Evolutionary conservation across 192 early-diverging fungal genomes (phyloP).

Genomic region (Rhizophagus prolifer): DNA sequence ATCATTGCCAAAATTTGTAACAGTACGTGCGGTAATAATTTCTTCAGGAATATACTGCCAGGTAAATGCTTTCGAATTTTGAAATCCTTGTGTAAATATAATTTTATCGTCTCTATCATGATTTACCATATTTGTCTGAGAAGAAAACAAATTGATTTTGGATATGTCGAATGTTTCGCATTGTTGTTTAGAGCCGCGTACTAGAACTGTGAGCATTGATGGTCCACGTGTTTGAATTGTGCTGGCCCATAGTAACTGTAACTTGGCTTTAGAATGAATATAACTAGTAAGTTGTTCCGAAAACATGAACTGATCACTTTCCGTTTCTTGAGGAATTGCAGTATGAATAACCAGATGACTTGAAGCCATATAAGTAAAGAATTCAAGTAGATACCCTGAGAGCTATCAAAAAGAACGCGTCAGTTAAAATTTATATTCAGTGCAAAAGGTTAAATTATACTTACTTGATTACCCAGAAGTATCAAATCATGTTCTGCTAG

Average conservation of each 20-base stretch:
- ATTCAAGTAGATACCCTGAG: too few species aligned
- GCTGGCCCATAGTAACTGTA: neutral
- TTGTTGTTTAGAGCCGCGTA: neutral
- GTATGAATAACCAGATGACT: too few species aligned
- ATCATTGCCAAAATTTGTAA: neutral
- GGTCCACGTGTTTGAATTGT: neutral
- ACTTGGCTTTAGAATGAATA: neutral
- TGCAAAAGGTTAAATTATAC: too few species aligned
- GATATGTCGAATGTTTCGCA: neutral
- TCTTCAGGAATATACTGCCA: slow-evolving; percentile 4
- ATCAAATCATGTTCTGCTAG: too few species aligned
- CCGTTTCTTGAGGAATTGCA: too few species aligned
- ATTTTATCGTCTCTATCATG: neutral
- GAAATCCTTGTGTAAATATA: neutral
- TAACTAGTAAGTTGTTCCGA: neutral
- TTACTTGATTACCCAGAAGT: too few species aligned
- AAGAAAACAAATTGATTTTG: neutral
- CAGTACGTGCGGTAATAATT: neutral
- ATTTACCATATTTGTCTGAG: neutral
- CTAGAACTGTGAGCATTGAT: neutral
- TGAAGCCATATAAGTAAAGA: too few species aligned
- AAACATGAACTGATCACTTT: neutral
- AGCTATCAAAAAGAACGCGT: too few species aligned
- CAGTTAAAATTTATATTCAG: too few species aligned
- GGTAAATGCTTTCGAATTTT: neutral